Evolutionary conservation across 2,329 filamentous ascomycete genomes (phyloP), one percentile per base, ranked within the genome.

Genomic region (Elsinoe necatrix): DNA sequence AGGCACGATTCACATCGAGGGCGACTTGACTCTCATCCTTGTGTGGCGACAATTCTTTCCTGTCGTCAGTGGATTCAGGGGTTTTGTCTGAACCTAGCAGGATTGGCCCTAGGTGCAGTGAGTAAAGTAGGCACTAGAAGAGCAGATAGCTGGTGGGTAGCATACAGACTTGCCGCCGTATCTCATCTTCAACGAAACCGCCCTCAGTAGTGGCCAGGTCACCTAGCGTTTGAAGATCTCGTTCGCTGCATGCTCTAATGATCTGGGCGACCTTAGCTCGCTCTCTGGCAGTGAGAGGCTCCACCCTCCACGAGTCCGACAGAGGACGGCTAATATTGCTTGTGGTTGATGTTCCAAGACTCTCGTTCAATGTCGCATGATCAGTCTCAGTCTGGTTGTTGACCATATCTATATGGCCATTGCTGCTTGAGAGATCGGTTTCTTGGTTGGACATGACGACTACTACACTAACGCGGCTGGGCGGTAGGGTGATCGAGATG

Each of bases 1-100:
- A 98, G n/a, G 93, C 91, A 57, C 93, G 82, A 71, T 96, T 83
- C 57, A 98, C 93, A 68, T 98, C 93, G 48, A 97, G 79, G 66
- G 85, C 80, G 37, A 98, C 90, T 72, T 98, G 93, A 51, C 87
- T 84, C 70, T 98, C 93, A 65, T 98, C 93, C 31, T 75, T 75
- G 72, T 98, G 93, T n/a, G 72, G 77, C 27, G 85, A 81, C 39
- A 95, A 74, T n/a, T 76, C 67, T 60, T 74, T 73, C 85, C 86
- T 88, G 47, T 56, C 34, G n/a, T n/a, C 18, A 14, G 31, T 23
- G 1, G 41, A 31, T 27, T 34, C 70, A 57, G 51, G 47, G 25
- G 63, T 58, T 37, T 67, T 55, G 23, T 64, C 60, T 56, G 71
- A 73, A 55, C 72, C 77, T 3, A 79, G 65, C 50, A 80, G 63